A percentile compares a stretch with the other conserved stretches of the same genome.
Conservation (phyloP, 164 flowering plant species). For the Berberis vulgaris region DNA sequence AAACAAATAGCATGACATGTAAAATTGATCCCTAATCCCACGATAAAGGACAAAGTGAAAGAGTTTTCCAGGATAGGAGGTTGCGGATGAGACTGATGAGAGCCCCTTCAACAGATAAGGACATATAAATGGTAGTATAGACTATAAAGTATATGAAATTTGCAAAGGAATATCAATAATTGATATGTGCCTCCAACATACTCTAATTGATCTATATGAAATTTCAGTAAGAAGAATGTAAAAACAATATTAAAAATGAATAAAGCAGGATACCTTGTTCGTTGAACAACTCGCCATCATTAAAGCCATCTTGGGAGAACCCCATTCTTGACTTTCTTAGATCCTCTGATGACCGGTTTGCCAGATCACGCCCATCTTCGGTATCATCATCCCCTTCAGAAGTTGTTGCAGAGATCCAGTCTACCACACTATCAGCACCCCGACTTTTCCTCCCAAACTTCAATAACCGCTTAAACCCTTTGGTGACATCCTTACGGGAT, state of each 20-base stretch:
- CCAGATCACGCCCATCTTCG: slow-evolving; percentile 84
- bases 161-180: too few relatives aligned
- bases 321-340: slow-evolving; percentile 98
- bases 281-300: slow-evolving; percentile 57
- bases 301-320: slow-evolving; percentile 62
- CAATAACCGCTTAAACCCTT: slow-evolving; percentile 83
- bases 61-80: too few relatives aligned
- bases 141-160: too few relatives aligned
- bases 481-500: slow-evolving; percentile 81
- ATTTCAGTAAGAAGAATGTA: background rate
- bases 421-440: slow-evolving; percentile 70
- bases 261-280: slow-evolving; percentile 53
- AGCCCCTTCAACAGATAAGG: too few relatives aligned
- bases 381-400: slow-evolving; percentile 99
- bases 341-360: slow-evolving; percentile 83
- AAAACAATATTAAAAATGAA: background rate
- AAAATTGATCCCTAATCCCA: too few relatives aligned
- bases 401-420: slow-evolving; percentile 98
- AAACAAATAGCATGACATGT: too few relatives aligned
- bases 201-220: too few relatives aligned
- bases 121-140: too few relatives aligned
- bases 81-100: too few relatives aligned
- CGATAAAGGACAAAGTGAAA: too few relatives aligned
- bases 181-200: too few relatives aligned
- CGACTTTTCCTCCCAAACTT: slow-evolving; percentile 89